Percentiles rank a stretch among this genome's conserved stretches.
Conservation (phyloP, 208 protist genomes). For the Acanthamoeba rhysodes region DNA sequence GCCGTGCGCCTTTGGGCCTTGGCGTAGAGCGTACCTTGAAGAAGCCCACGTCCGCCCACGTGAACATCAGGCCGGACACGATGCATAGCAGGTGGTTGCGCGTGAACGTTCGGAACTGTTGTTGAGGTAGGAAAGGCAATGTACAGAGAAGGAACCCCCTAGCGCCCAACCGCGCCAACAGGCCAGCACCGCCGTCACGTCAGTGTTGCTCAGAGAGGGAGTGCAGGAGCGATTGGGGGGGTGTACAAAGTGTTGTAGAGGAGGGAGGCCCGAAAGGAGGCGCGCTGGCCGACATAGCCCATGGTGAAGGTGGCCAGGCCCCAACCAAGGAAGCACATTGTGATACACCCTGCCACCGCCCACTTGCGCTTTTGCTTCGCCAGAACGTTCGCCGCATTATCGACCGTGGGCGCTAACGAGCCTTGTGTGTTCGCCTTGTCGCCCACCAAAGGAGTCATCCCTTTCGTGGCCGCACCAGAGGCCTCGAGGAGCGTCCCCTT, state of each 20-base stretch:
- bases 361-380: not conserved
- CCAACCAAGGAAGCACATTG: conserved; percentile 57
- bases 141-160: conserved; percentile 63
- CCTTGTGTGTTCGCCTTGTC: not conserved
- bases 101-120: not conserved
- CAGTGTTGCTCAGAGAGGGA: too few relatives aligned
- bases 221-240: not conserved
- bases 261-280: conserved; percentile 16
- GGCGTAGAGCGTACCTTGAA: conserved; percentile 16
- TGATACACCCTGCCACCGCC: not conserved
- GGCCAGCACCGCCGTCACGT: too few relatives aligned
- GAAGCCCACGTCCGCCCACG: conserved; percentile 64
- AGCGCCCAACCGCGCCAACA: not conserved
- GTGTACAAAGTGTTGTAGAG: conserved; percentile 63
- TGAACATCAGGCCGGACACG: conserved; percentile 41
- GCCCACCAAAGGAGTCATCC: not conserved
- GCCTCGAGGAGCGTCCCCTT: not conserved
- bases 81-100: not conserved
- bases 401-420: not conserved
- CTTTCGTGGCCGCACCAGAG: not conserved
- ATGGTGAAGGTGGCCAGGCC: conserved; percentile 60
- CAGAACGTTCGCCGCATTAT: not conserved
- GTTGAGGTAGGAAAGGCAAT: conserved; percentile 54
- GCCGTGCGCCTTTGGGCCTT: too few relatives aligned
- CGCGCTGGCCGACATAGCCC: conserved; percentile 49